phyloP scores from a whole-genome alignment of 176 grass and related monocot genomes.

The Ampelocalamus luodianensis region DNA sequence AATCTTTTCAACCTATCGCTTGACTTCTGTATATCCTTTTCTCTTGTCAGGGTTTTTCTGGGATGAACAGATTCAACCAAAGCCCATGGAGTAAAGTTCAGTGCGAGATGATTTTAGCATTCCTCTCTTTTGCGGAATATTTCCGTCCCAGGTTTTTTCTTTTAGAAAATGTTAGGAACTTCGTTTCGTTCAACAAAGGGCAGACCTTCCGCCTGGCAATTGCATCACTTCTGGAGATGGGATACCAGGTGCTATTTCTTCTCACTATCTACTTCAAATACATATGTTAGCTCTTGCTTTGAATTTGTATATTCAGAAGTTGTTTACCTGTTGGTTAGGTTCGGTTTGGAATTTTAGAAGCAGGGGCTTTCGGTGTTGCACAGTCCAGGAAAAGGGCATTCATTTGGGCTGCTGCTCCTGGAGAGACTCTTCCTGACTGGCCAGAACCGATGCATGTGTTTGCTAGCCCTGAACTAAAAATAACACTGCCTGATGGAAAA shows the following conservation, averaged over 20 bases:
- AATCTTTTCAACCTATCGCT: neutral
- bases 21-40: constrained; percentile 35
- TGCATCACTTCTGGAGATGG: constrained; percentile 95
- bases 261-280: constrained; percentile 27
- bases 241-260: constrained; percentile 81
- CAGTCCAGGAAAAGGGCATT: constrained; percentile 98
- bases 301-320: constrained; percentile 38
- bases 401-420: constrained; percentile 94
- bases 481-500: constrained; percentile 72
- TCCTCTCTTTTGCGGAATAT: constrained; percentile 94
- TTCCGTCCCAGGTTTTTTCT: constrained; percentile 93
- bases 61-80: constrained; percentile 99
- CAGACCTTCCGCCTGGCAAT: constrained; percentile 93
- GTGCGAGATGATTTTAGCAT: constrained; percentile 98
- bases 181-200: constrained; percentile 98
- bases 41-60: constrained; percentile 85
- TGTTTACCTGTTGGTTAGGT: constrained; percentile 60
- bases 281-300: constrained; percentile 31
- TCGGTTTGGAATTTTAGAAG: constrained; percentile 96
- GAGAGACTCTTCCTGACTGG: constrained; percentile 91
- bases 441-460: constrained; percentile 96
- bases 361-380: constrained; percentile 87
- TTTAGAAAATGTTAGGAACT: constrained; percentile 97
- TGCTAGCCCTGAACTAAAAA: constrained; percentile 83
- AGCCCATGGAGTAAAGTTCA: constrained; percentile 99